Evolutionary conservation across 306 rosid species (phyloP).

Genomic region (Prinsepia uniflora): DNA sequence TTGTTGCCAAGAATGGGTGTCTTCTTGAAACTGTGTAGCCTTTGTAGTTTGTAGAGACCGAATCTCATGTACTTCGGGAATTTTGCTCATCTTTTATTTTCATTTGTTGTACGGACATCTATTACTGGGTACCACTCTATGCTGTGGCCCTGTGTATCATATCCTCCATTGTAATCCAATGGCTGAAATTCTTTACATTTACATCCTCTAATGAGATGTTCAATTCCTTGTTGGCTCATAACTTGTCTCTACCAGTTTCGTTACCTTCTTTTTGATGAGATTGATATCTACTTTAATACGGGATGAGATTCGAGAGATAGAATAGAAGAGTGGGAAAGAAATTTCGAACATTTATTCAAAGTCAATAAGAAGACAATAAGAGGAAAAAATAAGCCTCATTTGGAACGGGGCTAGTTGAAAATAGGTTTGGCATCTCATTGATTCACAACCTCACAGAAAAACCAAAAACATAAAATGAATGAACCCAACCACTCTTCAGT

Average conservation of each 20-base stretch:
- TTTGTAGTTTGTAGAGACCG: conserved; percentile 26
- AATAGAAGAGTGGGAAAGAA: neutral
- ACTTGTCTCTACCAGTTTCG: too few species aligned
- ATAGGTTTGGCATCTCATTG: conserved; percentile 34
- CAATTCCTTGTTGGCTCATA: neutral
- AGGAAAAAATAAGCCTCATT: conserved; percentile 18
- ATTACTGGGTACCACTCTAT: conserved; percentile 30
- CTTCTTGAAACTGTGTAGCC: conserved; percentile 52
- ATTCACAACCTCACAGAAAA: conserved; percentile 31
- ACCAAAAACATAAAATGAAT: conserved; percentile 30
- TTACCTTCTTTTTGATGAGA: too few species aligned
- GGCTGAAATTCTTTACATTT: neutral
- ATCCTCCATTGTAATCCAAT: neutral
- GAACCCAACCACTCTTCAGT: conserved; percentile 25
- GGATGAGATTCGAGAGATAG: neutral
- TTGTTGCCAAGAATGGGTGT: conserved; percentile 49
- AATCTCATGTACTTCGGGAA: neutral
- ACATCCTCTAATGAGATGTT: neutral
- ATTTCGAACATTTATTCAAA: conserved; percentile 22
- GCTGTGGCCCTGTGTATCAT: conserved; percentile 22
- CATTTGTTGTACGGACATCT: conserved; percentile 24
- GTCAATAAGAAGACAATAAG: conserved; percentile 15
- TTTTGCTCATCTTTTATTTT: neutral
- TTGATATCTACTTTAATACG: neutral
- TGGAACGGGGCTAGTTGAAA: conserved; percentile 13